Evolutionary conservation across 345 rosid genomes (phyloP).

Genomic region (Luvunga scandens): DNA sequence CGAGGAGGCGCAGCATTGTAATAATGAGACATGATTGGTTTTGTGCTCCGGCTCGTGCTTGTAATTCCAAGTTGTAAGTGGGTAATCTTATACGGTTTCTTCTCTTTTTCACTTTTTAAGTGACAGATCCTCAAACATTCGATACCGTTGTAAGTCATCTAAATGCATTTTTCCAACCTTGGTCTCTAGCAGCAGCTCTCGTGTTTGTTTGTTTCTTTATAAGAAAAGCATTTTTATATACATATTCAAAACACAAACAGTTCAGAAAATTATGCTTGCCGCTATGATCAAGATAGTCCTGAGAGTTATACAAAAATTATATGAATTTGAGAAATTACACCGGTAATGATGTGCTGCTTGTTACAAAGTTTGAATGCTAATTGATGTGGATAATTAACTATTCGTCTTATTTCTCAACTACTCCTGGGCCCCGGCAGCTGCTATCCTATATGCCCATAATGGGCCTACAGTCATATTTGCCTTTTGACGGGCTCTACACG

Average conservation of each 20-base stretch:
- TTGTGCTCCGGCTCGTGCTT: slow-evolving; percentile 3
- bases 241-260: not conserved
- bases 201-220: not conserved
- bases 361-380: too few species aligned
- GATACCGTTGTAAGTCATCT: not conserved
- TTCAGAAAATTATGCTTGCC: not conserved
- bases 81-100: not conserved
- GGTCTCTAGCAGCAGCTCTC: not conserved
- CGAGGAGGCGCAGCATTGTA: not conserved
- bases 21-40: not conserved
- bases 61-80: slow-evolving; percentile 8
- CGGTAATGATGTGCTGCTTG: too few species aligned
- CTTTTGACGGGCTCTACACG: not conserved
- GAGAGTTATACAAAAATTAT: too few species aligned
- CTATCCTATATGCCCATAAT: not conserved
- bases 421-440: too few species aligned
- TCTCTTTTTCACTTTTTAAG: not conserved
- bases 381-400: too few species aligned
- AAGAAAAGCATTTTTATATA: not conserved
- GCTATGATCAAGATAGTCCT: too few species aligned
- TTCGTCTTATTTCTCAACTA: too few species aligned
- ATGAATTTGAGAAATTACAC: too few species aligned
- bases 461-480: not conserved
- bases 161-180: not conserved
- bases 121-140: not conserved